phyloP scores from a whole-genome alignment of 1,139 yeast genomes.

The Suhomyces chickasaworum region DNA sequence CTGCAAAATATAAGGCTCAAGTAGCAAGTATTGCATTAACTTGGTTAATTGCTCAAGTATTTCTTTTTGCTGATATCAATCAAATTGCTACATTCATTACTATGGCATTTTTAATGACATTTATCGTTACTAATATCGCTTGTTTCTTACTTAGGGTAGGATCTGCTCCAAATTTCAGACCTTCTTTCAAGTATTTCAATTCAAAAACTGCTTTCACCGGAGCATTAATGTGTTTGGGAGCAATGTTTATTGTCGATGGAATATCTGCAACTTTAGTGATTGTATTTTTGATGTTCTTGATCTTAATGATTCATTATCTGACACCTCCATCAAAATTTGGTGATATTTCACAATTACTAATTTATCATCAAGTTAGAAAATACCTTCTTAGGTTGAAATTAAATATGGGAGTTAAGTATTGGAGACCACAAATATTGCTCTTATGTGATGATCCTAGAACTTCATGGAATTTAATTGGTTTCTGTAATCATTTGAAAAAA shows the following conservation, averaged over 20 bases:
- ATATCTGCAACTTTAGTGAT: conserved; percentile 79
- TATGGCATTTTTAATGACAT: conserved; percentile 95
- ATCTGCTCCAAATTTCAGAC: conserved; percentile 95
- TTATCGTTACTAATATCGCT: conserved; percentile 89
- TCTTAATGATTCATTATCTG: conserved; percentile 78
- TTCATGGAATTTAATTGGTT: conserved; percentile 88
- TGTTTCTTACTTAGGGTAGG: conserved; percentile 86
- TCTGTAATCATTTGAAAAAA: conserved; percentile 90
- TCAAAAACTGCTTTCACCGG: conserved; percentile 82
- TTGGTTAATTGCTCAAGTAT: conserved; percentile 80
- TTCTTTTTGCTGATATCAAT: conserved; percentile 85
- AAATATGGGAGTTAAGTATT: conserved; percentile 88
- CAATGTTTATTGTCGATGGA: conserved; percentile 96
- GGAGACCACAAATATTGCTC: conserved; percentile 93
- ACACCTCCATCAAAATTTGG: conserved; percentile 98
- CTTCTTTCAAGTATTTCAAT: conserved; percentile 86
- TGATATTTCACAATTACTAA: conserved; percentile 90
- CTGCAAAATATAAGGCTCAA: conserved; percentile 60
- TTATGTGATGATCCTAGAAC: conserved; percentile 90
- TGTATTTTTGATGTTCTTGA: conserved; percentile 61
- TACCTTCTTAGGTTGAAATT: conserved; percentile 78
- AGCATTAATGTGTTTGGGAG: conserved; percentile 63
- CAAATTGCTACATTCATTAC: conserved; percentile 94
- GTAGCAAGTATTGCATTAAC: conserved; percentile 57
- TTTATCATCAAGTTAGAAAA: conserved; percentile 94